Evolutionary conservation across 2,329 filamentous ascomycete species (phyloP).

Genomic region (Conoideocrella luteorostrata): DNA sequence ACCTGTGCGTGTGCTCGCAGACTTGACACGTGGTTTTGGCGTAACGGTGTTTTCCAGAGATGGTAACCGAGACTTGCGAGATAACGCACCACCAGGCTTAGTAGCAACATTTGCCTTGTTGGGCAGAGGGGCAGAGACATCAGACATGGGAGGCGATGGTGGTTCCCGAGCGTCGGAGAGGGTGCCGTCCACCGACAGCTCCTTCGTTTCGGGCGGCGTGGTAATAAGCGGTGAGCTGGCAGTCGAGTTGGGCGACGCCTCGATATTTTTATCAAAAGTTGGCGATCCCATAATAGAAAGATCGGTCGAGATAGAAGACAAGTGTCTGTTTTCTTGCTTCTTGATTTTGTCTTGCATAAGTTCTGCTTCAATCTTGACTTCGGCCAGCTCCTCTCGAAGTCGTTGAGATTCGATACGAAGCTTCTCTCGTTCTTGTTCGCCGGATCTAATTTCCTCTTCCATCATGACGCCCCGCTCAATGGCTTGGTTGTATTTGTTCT

Average conservation of each 20-base stretch:
- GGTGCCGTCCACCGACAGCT: slow-evolving; percentile 48
- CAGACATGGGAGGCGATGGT: slow-evolving; percentile 89
- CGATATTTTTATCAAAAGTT: slow-evolving; percentile 64
- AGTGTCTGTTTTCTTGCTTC: slow-evolving; percentile 55
- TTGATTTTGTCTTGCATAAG: slow-evolving; percentile 91
- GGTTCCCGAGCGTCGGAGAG: slow-evolving; percentile 69
- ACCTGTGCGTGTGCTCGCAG: slow-evolving; percentile 23
- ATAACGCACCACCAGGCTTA: slow-evolving; percentile 21
- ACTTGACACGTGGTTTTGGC: slow-evolving; percentile 50
- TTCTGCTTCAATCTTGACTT: slow-evolving; percentile 90
- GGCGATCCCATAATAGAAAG: slow-evolving; percentile 62
- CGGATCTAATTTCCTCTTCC: slow-evolving; percentile 87
- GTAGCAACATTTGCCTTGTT: slow-evolving; percentile 43
- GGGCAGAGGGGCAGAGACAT: slow-evolving; percentile 60
- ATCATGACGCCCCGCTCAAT: slow-evolving; percentile 90
- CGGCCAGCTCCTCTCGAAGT: slow-evolving; percentile 81
- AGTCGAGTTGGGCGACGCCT: slow-evolving; percentile 73
- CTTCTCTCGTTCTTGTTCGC: slow-evolving; percentile 84
- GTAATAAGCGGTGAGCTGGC: slow-evolving; percentile 84
- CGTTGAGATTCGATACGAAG: slow-evolving; percentile 88
- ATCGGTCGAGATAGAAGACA: slow-evolving; percentile 55
- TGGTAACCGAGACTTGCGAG: slow-evolving; percentile 47
- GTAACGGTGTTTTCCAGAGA: slow-evolving; percentile 48
- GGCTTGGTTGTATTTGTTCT: slow-evolving; percentile 92
- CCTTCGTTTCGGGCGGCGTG: slow-evolving; percentile 72